phyloP scores from a whole-genome alignment of 345 rosid genomes.

The Citrus mangshanensis region DNA sequence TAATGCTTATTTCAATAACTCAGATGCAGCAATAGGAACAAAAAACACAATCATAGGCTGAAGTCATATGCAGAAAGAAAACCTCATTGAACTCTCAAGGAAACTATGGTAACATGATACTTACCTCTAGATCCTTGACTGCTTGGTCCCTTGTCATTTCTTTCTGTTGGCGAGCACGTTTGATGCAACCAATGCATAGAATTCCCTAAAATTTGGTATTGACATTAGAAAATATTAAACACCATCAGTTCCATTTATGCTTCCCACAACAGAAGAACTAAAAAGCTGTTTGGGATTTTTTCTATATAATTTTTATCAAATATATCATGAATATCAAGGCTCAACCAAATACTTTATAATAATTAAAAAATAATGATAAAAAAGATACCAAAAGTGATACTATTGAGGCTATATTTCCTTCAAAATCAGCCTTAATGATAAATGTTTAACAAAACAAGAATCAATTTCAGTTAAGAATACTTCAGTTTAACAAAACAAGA shows the following conservation, averaged over 20 bases:
- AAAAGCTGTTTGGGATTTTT: not conserved
- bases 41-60: not conserved
- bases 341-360: not conserved
- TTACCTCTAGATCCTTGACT: slow-evolving; percentile 76
- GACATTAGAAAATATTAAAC: not conserved
- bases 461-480: not conserved
- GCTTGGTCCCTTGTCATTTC: slow-evolving; percentile 81
- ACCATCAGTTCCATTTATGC: slow-evolving; percentile 1
- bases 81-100: not conserved
- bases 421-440: not conserved
- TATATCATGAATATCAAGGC: not conserved
- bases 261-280: not conserved
- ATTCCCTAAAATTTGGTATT: slow-evolving; percentile 51
- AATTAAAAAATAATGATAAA: too few species aligned
- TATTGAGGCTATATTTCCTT: not conserved
- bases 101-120: slow-evolving; percentile 11
- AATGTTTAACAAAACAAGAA: not conserved
- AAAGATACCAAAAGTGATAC: not conserved
- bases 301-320: not conserved
- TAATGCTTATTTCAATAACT: not conserved
- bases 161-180: slow-evolving; percentile 69
- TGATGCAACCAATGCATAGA: slow-evolving; percentile 82
- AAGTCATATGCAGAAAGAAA: not conserved
- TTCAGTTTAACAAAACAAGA: not conserved
- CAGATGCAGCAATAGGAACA: not conserved